Conservation (phyloP, 306 rosid genomes). For the Calophaca sinica region DNA sequence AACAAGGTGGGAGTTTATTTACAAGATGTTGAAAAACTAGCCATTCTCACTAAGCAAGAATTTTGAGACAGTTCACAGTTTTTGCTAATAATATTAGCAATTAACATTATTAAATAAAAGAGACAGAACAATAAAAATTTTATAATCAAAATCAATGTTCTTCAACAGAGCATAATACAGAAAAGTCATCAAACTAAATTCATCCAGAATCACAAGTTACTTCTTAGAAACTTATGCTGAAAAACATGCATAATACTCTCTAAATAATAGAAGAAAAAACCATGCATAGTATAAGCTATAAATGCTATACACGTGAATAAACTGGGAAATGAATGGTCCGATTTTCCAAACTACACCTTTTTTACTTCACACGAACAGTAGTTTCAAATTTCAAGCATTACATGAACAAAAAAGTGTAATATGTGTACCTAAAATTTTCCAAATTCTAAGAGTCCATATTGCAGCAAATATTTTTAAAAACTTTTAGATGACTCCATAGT, state of each 20-base stretch:
- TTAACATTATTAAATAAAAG: slow-evolving; percentile 29
- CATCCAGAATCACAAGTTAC: slow-evolving; percentile 32
- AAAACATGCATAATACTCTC: slow-evolving; percentile 5
- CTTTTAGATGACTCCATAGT: slow-evolving; percentile 20
- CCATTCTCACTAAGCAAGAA: slow-evolving; percentile 7
- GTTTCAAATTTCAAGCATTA: slow-evolving; percentile 3
- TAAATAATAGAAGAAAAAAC: slow-evolving; percentile 4
- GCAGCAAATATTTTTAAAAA: background rate
- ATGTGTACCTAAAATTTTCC: slow-evolving; percentile 1
- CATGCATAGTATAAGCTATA: background rate
- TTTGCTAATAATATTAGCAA: slow-evolving; percentile 4
- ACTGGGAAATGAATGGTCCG: slow-evolving; percentile 27
- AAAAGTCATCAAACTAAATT: slow-evolving; percentile 22
- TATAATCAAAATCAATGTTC: slow-evolving; percentile 35
- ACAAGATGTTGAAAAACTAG: slow-evolving; percentile 34
- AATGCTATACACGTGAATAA: slow-evolving; percentile 3
- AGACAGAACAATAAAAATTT: background rate
- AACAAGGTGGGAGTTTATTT: slow-evolving; percentile 45
- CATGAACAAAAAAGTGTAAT: slow-evolving; percentile 28
- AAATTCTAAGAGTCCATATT: background rate
- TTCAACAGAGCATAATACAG: slow-evolving; percentile 16
- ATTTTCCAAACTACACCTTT: slow-evolving; percentile 20
- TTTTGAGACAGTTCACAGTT: background rate
- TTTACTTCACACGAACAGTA: slow-evolving; percentile 27
- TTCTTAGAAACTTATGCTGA: slow-evolving; percentile 23